Base-by-base conservation (phyloP, 2,329 filamentous ascomycete genomes). In the Chrysoporthe deuterocubensis region DNA sequence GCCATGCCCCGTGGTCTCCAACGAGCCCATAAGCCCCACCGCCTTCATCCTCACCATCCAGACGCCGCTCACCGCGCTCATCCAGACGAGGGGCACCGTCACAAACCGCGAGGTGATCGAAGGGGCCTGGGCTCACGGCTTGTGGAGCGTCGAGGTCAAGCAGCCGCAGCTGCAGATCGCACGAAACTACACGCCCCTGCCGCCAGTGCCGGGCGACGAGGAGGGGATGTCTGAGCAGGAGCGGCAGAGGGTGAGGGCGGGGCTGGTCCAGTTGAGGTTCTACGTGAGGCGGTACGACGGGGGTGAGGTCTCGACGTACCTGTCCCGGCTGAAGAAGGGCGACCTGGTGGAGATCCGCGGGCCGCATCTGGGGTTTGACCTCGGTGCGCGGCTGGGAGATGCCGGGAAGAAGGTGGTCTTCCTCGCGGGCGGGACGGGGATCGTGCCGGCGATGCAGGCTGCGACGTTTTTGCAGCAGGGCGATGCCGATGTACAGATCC, bases 121-220 rank as follows among this genome's bases (percentile, higher is more conserved):
- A 4, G 72, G 79, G 13, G 83, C 83, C 34, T 90, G 88, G 87
- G 78, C 79, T 56, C 83, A 87, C 66, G 91, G 92, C 4, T 84
- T 96, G 54, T 97, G 93, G 91, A 94, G 91, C 71, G 90, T 98
- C 44, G 92, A 97, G 81, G 89, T 97, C 75, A 97, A 97, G 81
- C 96, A 98, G 80, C 96, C 96, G 2, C 90, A 97, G 77, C 81
- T 98, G 67, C 94, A 97, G 79, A 97, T 99, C 73, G 92, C 93
- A 56, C 83, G 96, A 70, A 90, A 93, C 67, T 99, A 99, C 79
- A 98, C 96, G 4, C 94, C 95, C 0, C 82, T 99, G 64, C 69
- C 14, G 21, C 52, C 62, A 7, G 4, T 2, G 4, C 42, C 52
- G 72, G 63, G 4, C 73, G 75, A 16, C 11, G 42, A 60, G 37